Percentiles rank a stretch among this genome's conserved stretches.
Conservation (phyloP, 2,329 filamentous ascomycete genomes). For the Cryphonectria parasitica region DNA sequence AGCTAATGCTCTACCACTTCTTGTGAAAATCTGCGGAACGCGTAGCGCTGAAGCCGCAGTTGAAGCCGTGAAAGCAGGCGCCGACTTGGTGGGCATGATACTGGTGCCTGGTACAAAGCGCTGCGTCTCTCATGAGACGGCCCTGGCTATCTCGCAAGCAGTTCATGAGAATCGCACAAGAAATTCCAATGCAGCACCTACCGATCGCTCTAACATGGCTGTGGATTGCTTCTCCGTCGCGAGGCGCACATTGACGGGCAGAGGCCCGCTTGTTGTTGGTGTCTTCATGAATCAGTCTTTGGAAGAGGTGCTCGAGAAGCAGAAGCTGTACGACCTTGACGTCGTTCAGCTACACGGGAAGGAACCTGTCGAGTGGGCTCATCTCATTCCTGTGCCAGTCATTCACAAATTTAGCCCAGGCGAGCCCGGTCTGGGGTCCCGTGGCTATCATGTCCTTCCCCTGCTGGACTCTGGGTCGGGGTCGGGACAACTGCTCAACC, state of each 20-base stretch:
- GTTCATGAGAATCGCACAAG: constrained; percentile 58
- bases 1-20: constrained; percentile 50
- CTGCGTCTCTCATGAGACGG: constrained; percentile 77
- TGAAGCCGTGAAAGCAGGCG: constrained; percentile 81
- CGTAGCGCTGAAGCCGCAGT: constrained; percentile 79
- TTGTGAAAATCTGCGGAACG: constrained; percentile 96
- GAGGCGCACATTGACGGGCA: constrained; percentile 46
- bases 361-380: constrained; percentile 91
- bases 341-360: constrained; percentile 90
- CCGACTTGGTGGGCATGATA: constrained; percentile 92
- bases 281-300: constrained; percentile 94
- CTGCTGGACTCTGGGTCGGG: constrained; percentile 87
- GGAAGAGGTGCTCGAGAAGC: constrained; percentile 77
- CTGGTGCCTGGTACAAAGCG: constrained; percentile 81
- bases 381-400: constrained; percentile 87
- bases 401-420: constrained; percentile 82
- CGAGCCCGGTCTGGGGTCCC: constrained; percentile 69
- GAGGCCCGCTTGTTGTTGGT: constrained; percentile 79
- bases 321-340: constrained; percentile 77
- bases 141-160: constrained; percentile 76
- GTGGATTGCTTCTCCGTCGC: constrained; percentile 68
- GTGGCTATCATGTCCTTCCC: constrained; percentile 82
- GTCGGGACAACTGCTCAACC: constrained; percentile 77
- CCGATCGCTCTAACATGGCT: constrained; percentile 41
- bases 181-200: constrained; percentile 6